A percentile compares a stretch with the other conserved stretches of the same genome.
Conservation (phyloP, 306 rosid genomes). For the Lablab purpureus region DNA sequence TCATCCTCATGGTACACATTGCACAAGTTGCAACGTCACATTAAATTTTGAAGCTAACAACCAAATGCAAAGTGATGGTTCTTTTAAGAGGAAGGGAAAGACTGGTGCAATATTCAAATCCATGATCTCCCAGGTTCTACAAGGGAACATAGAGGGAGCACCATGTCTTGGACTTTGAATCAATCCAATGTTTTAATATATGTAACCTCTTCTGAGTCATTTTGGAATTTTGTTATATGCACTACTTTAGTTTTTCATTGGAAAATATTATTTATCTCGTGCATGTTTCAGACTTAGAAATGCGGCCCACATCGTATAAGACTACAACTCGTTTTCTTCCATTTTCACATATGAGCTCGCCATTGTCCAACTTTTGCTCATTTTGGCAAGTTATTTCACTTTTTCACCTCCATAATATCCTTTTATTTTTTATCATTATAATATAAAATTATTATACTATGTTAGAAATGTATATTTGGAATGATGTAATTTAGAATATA, state of each 20-base stretch:
- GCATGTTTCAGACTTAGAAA: background rate
- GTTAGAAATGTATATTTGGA: too few relatives aligned
- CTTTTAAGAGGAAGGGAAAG: conserved; percentile 14
- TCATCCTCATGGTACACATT: background rate
- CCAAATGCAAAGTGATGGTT: conserved; percentile 28
- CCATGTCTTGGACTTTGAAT: too few relatives aligned
- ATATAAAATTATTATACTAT: too few relatives aligned
- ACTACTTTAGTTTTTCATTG: background rate
- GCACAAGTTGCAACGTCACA: conserved; percentile 42
- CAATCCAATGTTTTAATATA: background rate
- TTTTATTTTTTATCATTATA: too few relatives aligned
- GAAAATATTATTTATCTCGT: background rate
- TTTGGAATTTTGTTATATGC: background rate
- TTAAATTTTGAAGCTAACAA: conserved; percentile 9
- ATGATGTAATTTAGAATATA: too few relatives aligned
- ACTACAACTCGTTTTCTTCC: background rate
- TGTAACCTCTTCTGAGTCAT: background rate
- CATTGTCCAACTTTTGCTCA: background rate
- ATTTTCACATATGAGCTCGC: background rate
- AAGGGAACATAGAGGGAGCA: conserved; percentile 1
- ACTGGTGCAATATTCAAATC: conserved; percentile 1
- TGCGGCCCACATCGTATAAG: background rate
- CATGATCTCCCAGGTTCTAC: conserved; percentile 29
- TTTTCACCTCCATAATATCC: too few relatives aligned
- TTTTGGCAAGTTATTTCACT: too few relatives aligned